These are phyloP conservation scores for Ensete glaucum DNA, from an alignment of 176 grass and related monocot genomes.

Conservation along the genomic window DNA sequence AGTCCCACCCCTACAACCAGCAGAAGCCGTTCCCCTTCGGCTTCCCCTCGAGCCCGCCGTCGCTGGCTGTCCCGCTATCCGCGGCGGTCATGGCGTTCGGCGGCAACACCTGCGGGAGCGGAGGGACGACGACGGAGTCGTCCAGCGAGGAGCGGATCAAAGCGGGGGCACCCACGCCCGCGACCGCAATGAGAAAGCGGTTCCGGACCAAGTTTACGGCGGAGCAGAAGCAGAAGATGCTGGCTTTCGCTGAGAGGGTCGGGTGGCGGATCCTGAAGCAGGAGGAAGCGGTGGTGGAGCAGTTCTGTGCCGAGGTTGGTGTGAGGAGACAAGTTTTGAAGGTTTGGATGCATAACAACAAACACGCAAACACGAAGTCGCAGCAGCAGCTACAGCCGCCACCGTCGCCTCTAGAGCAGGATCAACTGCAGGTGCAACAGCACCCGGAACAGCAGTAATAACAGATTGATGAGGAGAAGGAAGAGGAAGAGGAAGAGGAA, in stretches of 20 bases:
- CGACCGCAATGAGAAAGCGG: neutral
- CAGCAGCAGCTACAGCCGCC: neutral
- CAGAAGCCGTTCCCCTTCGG: neutral
- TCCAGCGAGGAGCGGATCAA: slow-evolving; percentile 17
- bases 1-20: neutral
- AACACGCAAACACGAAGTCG: neutral
- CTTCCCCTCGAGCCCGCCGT: neutral
- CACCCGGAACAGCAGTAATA: neutral
- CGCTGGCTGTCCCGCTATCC: neutral
- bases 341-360: slow-evolving; percentile 16
- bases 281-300: slow-evolving; percentile 5
- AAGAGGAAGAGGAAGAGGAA: neutral
- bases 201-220: slow-evolving; percentile 18
- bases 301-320: slow-evolving; percentile 7
- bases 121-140: slow-evolving; percentile 18
- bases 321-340: slow-evolving; percentile 2
- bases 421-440: neutral
- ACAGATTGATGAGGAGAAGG: no score
- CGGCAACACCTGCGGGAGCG: slow-evolving; percentile 12
- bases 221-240: slow-evolving; percentile 18
- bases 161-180: neutral
- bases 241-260: slow-evolving; percentile 11
- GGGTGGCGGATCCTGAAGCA: slow-evolving; percentile 13
- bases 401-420: neutral
- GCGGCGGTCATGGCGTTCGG: neutral